Evolutionary conservation across 2,329 filamentous ascomycete genomes (phyloP).

Genomic region (Rhinocladiella mackenziei): DNA sequence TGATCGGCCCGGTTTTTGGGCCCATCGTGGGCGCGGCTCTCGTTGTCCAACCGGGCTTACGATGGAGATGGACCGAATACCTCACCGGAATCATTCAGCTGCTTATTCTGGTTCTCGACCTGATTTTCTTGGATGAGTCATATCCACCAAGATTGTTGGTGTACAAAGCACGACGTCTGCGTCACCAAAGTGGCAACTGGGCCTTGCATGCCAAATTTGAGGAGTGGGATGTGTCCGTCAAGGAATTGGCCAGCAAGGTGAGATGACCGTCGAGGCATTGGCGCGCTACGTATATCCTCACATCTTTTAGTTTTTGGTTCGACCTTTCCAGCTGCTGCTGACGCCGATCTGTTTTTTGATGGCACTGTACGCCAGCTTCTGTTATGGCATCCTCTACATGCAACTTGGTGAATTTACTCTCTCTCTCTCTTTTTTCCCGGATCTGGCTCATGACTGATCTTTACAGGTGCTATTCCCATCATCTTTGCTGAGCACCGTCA

Average conservation of each 20-base stretch:
- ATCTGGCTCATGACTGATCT: too few species aligned
- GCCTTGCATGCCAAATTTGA: constrained; percentile 42
- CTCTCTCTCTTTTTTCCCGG: background rate
- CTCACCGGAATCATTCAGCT: constrained; percentile 61
- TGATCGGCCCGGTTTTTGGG: constrained; percentile 43
- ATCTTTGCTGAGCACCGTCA: constrained; percentile 46
- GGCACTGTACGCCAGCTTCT: constrained; percentile 46
- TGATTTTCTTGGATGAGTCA: constrained; percentile 55
- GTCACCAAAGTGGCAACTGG: constrained; percentile 47
- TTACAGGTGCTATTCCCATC: constrained; percentile 50
- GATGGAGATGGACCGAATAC: constrained; percentile 66
- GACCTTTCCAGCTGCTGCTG: constrained; percentile 48
- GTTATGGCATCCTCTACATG: constrained; percentile 49
- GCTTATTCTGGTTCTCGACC: constrained; percentile 53
- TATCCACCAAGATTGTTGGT: constrained; percentile 52
- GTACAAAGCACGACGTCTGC: constrained; percentile 48
- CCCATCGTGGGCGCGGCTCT: constrained; percentile 59
- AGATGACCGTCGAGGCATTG: background rate
- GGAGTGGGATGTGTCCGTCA: constrained; percentile 40
- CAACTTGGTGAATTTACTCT: constrained; percentile 36
- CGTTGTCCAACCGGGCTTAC: constrained; percentile 52
- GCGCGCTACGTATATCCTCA: constrained; percentile 3
- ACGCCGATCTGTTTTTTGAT: constrained; percentile 52
- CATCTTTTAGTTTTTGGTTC: constrained; percentile 39
- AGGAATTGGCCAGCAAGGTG: constrained; percentile 41